Evolutionary conservation across 306 rosid genomes (phyloP), one percentile per base, ranked within the genome.

Genomic region (Cicer bijugum): DNA sequence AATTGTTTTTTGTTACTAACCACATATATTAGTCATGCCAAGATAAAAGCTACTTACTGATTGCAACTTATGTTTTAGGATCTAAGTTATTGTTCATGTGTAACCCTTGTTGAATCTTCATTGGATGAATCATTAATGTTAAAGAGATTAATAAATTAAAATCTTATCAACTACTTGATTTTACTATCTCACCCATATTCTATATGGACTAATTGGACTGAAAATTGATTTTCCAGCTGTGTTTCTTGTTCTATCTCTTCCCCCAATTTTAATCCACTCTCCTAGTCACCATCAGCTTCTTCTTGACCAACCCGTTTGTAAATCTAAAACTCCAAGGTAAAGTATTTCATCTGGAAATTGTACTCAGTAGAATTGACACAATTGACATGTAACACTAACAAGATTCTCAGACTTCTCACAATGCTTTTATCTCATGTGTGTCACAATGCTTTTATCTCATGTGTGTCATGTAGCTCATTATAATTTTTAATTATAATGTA

Each of bases 281-380:
- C 79, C 65, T 51, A 65, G 17, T n/a, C 43, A 64, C 17, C 35
- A 6, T 44, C 43, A 64, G 72, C 39, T 39, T 64, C 46, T 65
- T 42, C 65, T 51, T 51, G 17, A 51, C 39, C 55, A 67, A 64
- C 42, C 28, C 35, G 38, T 39, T 12, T 40, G 33, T 50, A 63
- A 44, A 75, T 39, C 45, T 75, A 12, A 63, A 64, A 6, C 53
- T 6, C 72, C 15, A n/a, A 9, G 16, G 69, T 58, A 44, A 60
- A 14, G 39, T 58, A 58, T 40, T 73, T 43, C 69, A 45, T 40
- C 33, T 35, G 19, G 39, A 35, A 59, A 28, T 47, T 45, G 4
- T 72, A 61, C 20, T 47, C 45, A 44, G 46, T 17, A 44, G 43
- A 51, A 73, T n/a, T 39, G 23, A 43, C 77, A 45, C 12, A 46